Evolutionary conservation across 306 rosid species (phyloP), one percentile per base, ranked within the genome.

Genomic region (Prunus davidiana): DNA sequence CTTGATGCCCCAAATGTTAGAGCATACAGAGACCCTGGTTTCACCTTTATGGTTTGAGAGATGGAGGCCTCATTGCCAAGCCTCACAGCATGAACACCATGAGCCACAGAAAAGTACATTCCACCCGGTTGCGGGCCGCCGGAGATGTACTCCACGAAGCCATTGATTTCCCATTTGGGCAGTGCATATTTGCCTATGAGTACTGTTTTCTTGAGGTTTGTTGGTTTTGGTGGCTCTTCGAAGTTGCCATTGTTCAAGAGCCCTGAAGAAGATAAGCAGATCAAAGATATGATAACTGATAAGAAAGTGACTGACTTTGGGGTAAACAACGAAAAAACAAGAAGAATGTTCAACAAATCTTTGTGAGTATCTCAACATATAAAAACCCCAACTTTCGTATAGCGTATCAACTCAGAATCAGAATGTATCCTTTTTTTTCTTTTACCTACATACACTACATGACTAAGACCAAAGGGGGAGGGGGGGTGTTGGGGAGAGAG

Each of bases 121-220:
- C 98, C 97, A 8, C 98, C 97, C 0, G 97, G 91, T 72, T 95
- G 98, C 13, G 98, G 96, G 27, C 98, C 97, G 5, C 93, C 97
- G 0, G 96, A 70, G 67, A 95, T 86, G 89, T 92, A 95, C 87
- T 90, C 97, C 18, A 95, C 97, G 19, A 90, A 72, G 85, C 98
- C 98, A 75, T 81, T 77, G 76, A 92, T 84, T 77, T 90, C 96
- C 98, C 98, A 92, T 74, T 86, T 89, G 38, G 98, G 97, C 6
- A 95, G 78, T 11, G 97, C 69, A 72, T 43, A 11, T 82, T 92
- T 95, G 47, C 97, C 97, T 3, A 81, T 22, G 8, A 95, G 88
- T 11, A 88, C 91, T 12, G 93, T 89, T 71, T 90, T 95, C 84
- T 83, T 54, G 3, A 95, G 55, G 83, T 71, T 50, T 41, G n/a